Evolutionary conservation across 495 filamentous ascomycete species (phyloP).

Genomic region (Aspergillus sclerotioniger): DNA sequence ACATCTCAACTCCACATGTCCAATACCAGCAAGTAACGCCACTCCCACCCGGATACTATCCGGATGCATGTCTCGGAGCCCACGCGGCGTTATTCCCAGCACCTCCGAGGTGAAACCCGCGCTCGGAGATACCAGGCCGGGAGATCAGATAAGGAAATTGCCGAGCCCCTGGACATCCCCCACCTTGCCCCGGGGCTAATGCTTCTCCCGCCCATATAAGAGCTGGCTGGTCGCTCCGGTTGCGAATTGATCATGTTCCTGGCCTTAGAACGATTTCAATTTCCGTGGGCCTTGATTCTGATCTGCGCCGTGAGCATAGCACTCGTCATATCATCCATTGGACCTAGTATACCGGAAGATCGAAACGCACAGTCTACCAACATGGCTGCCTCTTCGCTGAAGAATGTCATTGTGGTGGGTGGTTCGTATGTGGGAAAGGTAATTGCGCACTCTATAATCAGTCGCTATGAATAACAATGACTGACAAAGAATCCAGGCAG

Average conservation of each 20-base stretch:
- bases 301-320: neutral
- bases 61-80: neutral
- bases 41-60: neutral
- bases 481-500: conserved; percentile 22
- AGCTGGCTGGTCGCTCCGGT: neutral
- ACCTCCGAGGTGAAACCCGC: neutral
- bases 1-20: too few species aligned
- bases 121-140: neutral
- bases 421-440: conserved; percentile 45
- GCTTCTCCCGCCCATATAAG: conserved; percentile 13
- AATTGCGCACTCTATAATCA: conserved; percentile 1
- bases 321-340: neutral
- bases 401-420: conserved; percentile 43
- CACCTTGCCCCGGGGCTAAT: conserved; percentile 7
- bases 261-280: neutral
- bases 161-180: neutral
- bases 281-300: neutral
- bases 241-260: neutral
- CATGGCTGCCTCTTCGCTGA: conserved; percentile 24
- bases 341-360: neutral
- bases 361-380: neutral
- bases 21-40: too few species aligned
- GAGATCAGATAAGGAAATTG: conserved; percentile 13
- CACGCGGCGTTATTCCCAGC: too few species aligned
- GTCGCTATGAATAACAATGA: neutral